Evolutionary conservation across 495 filamentous ascomycete species (phyloP), one percentile per base, ranked within the genome.

Genomic region (Penicillium coprophilum): DNA sequence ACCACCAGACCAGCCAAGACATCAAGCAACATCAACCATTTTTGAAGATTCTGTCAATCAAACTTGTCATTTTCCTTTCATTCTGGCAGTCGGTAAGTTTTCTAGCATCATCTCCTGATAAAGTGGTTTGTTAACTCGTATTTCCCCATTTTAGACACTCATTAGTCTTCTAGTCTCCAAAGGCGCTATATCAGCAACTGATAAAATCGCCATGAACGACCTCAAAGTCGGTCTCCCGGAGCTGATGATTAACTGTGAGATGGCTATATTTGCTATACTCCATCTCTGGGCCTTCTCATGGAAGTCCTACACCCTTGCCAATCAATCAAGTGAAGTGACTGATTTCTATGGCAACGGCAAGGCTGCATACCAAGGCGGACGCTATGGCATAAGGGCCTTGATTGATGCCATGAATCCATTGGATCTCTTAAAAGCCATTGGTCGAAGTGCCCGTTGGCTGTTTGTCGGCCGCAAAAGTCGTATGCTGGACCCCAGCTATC

Each of bases 11-110:
- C 39, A 85, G 81, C 53, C 69, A 75, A 9, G 82, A 89, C 50
- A 78, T 96, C 21, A 79, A 79, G n/a, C 76, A 85, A 30, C 80
- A 96, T 58, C 74, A 72, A 17, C 89, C 91, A 2, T 89, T 95
- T 56, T 71, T 96, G 51, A 96, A 96, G 65, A 82, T 96, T 9
- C 58, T 91, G 4, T 88, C 90, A 55, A 96, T 96, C 67, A 96
- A 96, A 64, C 81, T 96, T 36, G 92, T 96, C 60, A 94, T 96
- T 69, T 96, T 96, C 78, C 79, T 96, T 53, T 94, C 89, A 6
- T 96, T 96, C 72, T 96, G 92, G 92, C 92, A 96, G 66, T 83
- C 81, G 40, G 80, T 82, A 67, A 66, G 76, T 54, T n/a, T 9
- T 15, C 53, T 21, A 7, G 41, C 20, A 24, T 51, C 6, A n/a